A percentile compares a stretch with the other conserved stretches of the same genome.
Conservation (phyloP, 2,329 filamentous ascomycete genomes). For the Aspergillus vadensis region DNA sequence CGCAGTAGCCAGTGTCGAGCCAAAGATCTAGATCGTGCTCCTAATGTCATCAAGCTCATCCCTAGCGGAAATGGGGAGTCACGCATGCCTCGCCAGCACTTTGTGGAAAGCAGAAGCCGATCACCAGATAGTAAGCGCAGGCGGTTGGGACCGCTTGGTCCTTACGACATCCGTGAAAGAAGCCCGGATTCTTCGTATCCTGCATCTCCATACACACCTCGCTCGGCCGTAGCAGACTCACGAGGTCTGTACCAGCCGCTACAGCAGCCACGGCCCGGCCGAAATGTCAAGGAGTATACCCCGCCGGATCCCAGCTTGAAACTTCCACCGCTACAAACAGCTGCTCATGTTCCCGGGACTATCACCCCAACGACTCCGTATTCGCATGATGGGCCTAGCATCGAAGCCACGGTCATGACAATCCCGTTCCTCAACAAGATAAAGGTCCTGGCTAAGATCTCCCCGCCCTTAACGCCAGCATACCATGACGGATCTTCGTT, state of each 20-base stretch:
- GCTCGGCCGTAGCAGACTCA: slow-evolving; percentile 34
- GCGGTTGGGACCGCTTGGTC: slow-evolving; percentile 55
- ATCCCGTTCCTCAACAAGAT: slow-evolving; percentile 77
- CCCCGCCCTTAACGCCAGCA: slow-evolving; percentile 60
- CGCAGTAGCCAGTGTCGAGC: slow-evolving; percentile 28
- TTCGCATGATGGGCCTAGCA: slow-evolving; percentile 45
- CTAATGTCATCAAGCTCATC: slow-evolving; percentile 29
- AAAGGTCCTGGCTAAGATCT: slow-evolving; percentile 72
- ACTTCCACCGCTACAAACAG: slow-evolving; percentile 57
- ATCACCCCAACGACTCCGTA: slow-evolving; percentile 32
- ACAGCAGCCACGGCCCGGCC: slow-evolving; percentile 55
- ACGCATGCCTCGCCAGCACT: slow-evolving; percentile 27
- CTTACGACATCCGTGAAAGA: slow-evolving; percentile 40
- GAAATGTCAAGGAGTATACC: slow-evolving; percentile 30
- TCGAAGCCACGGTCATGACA: slow-evolving; percentile 73
- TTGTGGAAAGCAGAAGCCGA: slow-evolving; percentile 42
- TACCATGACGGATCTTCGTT: slow-evolving; percentile 33
- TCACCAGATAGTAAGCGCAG: slow-evolving; percentile 64
- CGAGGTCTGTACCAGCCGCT: slow-evolving; percentile 52
- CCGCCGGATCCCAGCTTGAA: slow-evolving; percentile 53
- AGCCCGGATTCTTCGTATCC: slow-evolving; percentile 46
- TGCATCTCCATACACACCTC: slow-evolving; percentile 48
- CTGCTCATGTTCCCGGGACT: slow-evolving; percentile 21
- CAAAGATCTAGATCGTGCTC: slow-evolving; percentile 26
- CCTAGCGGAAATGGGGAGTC: slow-evolving; percentile 25